Evolutionary conservation across 2,329 filamentous ascomycete genomes (phyloP).

Genomic region (Epichloe sylvatica): DNA sequence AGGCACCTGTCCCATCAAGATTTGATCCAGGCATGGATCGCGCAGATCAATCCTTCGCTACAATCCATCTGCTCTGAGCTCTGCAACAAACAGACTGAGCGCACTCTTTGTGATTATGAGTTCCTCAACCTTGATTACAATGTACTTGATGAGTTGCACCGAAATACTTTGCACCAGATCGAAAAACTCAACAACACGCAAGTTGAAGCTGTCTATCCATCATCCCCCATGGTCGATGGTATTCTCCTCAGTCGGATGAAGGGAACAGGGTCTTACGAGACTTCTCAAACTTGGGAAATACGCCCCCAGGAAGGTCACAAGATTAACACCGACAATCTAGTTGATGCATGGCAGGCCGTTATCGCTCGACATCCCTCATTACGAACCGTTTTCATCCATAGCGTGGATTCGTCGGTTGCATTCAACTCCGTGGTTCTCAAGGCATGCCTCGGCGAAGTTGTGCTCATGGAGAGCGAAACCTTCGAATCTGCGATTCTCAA

Average conservation of each 20-base stretch:
- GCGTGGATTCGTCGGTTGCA: conserved; percentile 2
- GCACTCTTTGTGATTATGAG: conserved; percentile 2
- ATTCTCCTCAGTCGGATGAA: conserved; percentile 16
- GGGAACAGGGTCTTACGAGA: conserved; percentile 3
- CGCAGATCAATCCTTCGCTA: neutral
- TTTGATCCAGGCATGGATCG: neutral
- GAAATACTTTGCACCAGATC: conserved; percentile 3
- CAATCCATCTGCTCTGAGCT: neutral
- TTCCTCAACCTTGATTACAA: conserved; percentile 1
- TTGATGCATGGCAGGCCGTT: conserved; percentile 6
- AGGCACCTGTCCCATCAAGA: conserved; percentile 1
- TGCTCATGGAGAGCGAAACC: neutral
- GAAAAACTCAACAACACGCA: conserved; percentile 3
- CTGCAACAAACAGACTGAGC: neutral
- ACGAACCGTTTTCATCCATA: conserved; percentile 6
- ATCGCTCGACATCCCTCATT: conserved; percentile 6
- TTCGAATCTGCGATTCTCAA: neutral
- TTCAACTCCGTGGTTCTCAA: conserved; percentile 3
- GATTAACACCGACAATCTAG: conserved; percentile 3
- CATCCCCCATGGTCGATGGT: conserved; percentile 19
- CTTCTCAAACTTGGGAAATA: conserved; percentile 2
- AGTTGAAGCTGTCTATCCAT: conserved; percentile 20
- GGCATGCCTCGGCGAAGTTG: neutral
- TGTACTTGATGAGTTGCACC: conserved; percentile 7
- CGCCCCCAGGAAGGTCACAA: neutral